Base-by-base conservation (phyloP, 2,329 filamentous ascomycete genomes). In the Davidsoniella virescens region DNA sequence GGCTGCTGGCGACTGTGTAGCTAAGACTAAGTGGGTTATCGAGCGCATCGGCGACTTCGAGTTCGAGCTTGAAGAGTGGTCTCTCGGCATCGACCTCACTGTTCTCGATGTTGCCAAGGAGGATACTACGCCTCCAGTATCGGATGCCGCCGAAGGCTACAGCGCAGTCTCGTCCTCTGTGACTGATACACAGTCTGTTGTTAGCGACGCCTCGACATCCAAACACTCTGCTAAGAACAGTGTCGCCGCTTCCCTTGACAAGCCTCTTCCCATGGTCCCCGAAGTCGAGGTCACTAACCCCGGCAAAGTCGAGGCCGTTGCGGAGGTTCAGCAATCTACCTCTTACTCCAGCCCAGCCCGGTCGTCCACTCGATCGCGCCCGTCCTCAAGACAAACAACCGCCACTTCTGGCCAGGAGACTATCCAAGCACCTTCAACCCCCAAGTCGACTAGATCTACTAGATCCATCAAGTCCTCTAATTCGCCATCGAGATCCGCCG, bases 31-130 rank as follows among this genome's bases (percentile, higher is more conserved):
- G 59, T 73, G 78, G 61, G 79, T 93, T 42, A 82, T 98, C 52
- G 87, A 94, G 64, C 76, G 83, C 54, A 87, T 92, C 55, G 87
- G 88, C 17, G 88, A 94, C 63, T 94, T 94, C 56, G 87, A 94
- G 63, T 78, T 88, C 56, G 86, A 94, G 61, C 71, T 84, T 50
- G 78, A 83, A 56, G 64, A 60, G 55, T 49, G 46, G 42, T 64
- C 70, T 26, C 64, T 84, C 23, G 73, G 71, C 6, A 70, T 81
- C 47, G 74, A 79, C 55, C 61, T 78, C 25, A 64, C 62, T 14
- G 63, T 71, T n/a, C 64, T 78, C 43, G 68, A 75, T 49, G 58
- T 65, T 6, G 60, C 64, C n/a, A 60, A 57, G 1, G 57, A 64
- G 10, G 64, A 68, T 39, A 41, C 33, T 12, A 40, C 49, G 7